A percentile compares a stretch with the other conserved stretches of the same genome.
phyloP scores from a whole-genome alignment of 345 rosid species.

The Dimocarpus longan region DNA sequence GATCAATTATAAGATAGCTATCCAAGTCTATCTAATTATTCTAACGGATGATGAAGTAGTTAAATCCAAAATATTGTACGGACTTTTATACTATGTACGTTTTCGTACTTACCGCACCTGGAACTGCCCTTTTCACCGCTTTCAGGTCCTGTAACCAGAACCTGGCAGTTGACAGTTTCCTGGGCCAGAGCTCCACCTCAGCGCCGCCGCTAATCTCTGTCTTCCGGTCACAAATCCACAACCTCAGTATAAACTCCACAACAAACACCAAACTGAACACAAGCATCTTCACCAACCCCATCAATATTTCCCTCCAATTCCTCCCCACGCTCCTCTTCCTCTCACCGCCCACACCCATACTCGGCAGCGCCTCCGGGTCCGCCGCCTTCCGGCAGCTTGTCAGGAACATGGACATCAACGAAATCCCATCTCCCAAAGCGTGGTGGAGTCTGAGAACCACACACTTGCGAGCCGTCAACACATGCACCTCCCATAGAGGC shows the following conservation, averaged over 20 bases:
- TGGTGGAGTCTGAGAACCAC: conserved; percentile 54
- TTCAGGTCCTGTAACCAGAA: conserved; percentile 58
- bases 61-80: too few relatives aligned
- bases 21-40: too few relatives aligned
- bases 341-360: conserved; percentile 7
- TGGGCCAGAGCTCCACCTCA: conserved; percentile 71
- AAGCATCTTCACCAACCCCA: conserved; percentile 31
- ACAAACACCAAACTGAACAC: conserved; percentile 40
- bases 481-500: conserved; percentile 65
- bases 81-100: too few relatives aligned
- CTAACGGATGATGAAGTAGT: too few relatives aligned
- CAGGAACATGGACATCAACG: conserved; percentile 56
- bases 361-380: conserved; percentile 39
- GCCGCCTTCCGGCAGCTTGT: conserved; percentile 38
- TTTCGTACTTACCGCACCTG: conserved; percentile 40
- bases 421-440: conserved; percentile 63
- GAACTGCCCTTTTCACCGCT: conserved; percentile 42
- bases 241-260: conserved; percentile 38
- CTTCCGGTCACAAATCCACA: conserved; percentile 43
- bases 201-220: conserved; percentile 56
- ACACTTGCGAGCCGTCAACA: conserved; percentile 38
- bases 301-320: conserved; percentile 11
- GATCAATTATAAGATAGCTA: too few relatives aligned
- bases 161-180: conserved; percentile 53
- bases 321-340: conserved; percentile 12